Percentiles rank a stretch among this genome's conserved stretches.
Conservation (phyloP, 192 early-diverging fungal genomes). For the Podila epicladia region DNA sequence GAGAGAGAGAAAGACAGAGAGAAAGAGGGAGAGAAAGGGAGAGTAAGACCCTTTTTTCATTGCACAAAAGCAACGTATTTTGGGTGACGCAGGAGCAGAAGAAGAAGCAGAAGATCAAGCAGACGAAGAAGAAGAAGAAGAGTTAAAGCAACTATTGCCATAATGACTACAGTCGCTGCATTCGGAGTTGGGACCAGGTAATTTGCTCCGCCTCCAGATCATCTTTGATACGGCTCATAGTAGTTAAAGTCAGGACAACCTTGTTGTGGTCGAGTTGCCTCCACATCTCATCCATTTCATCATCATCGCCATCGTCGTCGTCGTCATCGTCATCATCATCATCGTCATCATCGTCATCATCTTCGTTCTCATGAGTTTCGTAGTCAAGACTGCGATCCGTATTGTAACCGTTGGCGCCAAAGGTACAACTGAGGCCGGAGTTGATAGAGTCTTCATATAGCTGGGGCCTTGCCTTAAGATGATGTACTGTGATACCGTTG, state of each 20-base stretch:
- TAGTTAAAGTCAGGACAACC: slow-evolving; percentile 4
- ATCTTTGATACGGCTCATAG: slow-evolving; percentile 3
- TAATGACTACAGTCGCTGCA: not conserved
- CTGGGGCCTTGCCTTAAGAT: too few species aligned
- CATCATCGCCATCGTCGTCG: not conserved
- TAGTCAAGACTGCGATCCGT: not conserved
- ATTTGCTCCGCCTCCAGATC: not conserved
- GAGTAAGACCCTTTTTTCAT: too few species aligned
- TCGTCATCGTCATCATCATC: not conserved
- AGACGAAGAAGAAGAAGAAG: not conserved
- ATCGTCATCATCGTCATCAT: not conserved
- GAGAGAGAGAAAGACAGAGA: too few species aligned
- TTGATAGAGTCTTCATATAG: too few species aligned
- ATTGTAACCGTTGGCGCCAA: too few species aligned
- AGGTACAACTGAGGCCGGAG: too few species aligned
- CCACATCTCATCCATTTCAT: not conserved
- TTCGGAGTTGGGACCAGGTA: slow-evolving; percentile 15
- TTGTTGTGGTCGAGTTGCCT: not conserved
- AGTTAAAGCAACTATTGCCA: not conserved
- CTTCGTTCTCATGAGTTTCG: slow-evolving; percentile 4
- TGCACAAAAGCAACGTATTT: too few species aligned
- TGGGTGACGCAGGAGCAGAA: not conserved
- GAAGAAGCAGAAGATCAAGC: not conserved
- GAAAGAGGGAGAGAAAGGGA: too few species aligned
- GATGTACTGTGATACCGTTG: too few species aligned